phyloP scores from a whole-genome alignment of 352 stramenopile species.

The Pythium biforme region DNA sequence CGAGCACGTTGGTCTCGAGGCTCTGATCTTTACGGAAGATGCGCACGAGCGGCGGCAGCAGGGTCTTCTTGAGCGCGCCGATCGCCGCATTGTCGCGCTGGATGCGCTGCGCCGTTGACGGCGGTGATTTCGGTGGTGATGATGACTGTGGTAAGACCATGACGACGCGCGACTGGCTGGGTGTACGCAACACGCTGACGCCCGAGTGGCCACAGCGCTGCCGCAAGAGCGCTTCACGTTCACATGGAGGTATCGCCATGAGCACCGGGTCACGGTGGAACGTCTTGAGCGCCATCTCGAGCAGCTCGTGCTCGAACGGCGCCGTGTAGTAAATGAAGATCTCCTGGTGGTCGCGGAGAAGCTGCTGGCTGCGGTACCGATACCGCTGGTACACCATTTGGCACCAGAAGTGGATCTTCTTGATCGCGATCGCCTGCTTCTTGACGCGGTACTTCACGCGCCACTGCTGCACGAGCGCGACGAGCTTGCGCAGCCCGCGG shows the following conservation, averaged over 20 bases:
- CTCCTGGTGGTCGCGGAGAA: constrained; percentile 56
- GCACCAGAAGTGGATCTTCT: constrained; percentile 80
- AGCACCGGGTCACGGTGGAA: constrained; percentile 64
- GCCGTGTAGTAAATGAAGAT: constrained; percentile 78
- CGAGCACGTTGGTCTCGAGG: constrained; percentile 49
- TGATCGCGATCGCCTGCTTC: constrained; percentile 65
- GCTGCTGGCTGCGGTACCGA: constrained; percentile 44
- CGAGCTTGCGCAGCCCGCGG: constrained; percentile 48
- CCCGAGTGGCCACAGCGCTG: constrained; percentile 52
- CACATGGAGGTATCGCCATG: constrained; percentile 41
- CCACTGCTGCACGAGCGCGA: constrained; percentile 56
- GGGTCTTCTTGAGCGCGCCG: constrained; percentile 14
- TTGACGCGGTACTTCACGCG: constrained; percentile 43
- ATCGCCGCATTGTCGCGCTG: constrained; percentile 5
- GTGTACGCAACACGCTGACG: constrained; percentile 54
- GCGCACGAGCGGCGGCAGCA: constrained; percentile 44
- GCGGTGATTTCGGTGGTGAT: neutral
- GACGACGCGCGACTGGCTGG: constrained; percentile 31
- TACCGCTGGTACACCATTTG: constrained; percentile 75
- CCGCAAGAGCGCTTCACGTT: constrained; percentile 45
- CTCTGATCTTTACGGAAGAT: constrained; percentile 46
- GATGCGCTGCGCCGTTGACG: constrained; percentile 11
- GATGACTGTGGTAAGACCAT: neutral
- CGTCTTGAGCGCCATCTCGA: constrained; percentile 50
- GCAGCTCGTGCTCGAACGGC: constrained; percentile 47